Conservation (phyloP, 1,284 basidiomycete species). For the Naganishia sp. region DNA sequence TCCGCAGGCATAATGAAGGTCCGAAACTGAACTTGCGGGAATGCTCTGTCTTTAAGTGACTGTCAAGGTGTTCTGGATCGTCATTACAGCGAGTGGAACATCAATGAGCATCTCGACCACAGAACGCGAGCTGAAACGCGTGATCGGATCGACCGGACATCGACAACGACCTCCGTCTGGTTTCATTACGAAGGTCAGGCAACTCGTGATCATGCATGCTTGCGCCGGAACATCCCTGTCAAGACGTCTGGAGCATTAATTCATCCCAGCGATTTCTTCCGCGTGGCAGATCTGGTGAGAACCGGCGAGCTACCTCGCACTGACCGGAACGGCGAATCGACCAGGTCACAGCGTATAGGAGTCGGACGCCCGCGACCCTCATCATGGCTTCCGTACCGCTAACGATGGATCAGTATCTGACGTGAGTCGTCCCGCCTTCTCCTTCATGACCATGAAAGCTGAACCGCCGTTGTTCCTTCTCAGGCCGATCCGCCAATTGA, state of each 20-base stretch:
- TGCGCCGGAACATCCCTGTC: not conserved
- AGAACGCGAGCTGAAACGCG: not conserved
- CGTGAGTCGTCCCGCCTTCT: not conserved
- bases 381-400: conserved; percentile 22
- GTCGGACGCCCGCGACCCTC: not conserved
- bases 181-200: conserved; percentile 19
- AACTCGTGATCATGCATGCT: not conserved
- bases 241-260: not conserved
- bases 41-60: too few species aligned
- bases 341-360: too few species aligned
- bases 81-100: conserved; percentile 8
- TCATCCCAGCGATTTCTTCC: not conserved
- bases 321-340: not conserved
- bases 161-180: not conserved
- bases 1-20: conserved; percentile 25
- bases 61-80: not conserved
- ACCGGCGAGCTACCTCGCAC: not conserved
- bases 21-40: too few species aligned
- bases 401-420: conserved; percentile 22
- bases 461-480: not conserved
- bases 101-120: conserved; percentile 19
- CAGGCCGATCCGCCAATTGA: conserved; percentile 32
- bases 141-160: conserved; percentile 11
- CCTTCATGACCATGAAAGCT: not conserved
- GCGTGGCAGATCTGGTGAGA: not conserved